Evolutionary conservation across 2,329 filamentous ascomycete genomes (phyloP), one percentile per base, ranked within the genome.

Genomic region (Cadophora malorum): DNA sequence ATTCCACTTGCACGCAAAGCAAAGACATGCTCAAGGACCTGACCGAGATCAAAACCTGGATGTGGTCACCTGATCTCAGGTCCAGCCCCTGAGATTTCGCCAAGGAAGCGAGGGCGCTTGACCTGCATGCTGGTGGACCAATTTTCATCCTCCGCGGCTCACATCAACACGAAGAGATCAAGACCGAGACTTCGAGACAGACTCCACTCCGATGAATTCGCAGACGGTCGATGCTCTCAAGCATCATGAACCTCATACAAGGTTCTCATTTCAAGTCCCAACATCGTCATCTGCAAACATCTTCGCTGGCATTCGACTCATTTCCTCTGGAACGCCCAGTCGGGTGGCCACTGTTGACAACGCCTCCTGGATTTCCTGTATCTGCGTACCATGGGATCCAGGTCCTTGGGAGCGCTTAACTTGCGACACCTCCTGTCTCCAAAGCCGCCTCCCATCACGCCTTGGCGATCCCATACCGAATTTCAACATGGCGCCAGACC

Each of bases 391-490:
- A 25, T 23, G 9, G n/a, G 55, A 59, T 41, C 56, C 56, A 59
- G 56, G 14, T 16, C 35, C 35, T 25, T 59, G 56, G 35, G 33
- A 59, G 56, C 56, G 56, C 35, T 59, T 59, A 59, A 59, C 33
- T 16, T 59, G 56, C 56, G 33, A 59, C 56, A 59, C 14, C 35
- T 41, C 56, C n/a, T 59, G 56, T 45, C 21, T 59, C 56, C 56
- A 59, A 59, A 59, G 56, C 33, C 56, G 56, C 56, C 35, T 38
- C 35, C 21, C 56, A 41, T 41, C 56, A 41, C 33, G 1, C 14
- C 35, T 59, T 45, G 33, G 35, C 56, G 12, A 38, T 59, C 56
- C 21, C 35, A 41, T 25, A 41, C n/a, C 35, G 23, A 59, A 25
- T 38, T 59, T 21, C 33, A 28, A 58, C 31, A 58, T 23, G 33